A percentile compares a stretch with the other conserved stretches of the same genome.
phyloP scores from a whole-genome alignment of 1,284 basidiomycete species.

The Cryptococcus depauperatus region DNA sequence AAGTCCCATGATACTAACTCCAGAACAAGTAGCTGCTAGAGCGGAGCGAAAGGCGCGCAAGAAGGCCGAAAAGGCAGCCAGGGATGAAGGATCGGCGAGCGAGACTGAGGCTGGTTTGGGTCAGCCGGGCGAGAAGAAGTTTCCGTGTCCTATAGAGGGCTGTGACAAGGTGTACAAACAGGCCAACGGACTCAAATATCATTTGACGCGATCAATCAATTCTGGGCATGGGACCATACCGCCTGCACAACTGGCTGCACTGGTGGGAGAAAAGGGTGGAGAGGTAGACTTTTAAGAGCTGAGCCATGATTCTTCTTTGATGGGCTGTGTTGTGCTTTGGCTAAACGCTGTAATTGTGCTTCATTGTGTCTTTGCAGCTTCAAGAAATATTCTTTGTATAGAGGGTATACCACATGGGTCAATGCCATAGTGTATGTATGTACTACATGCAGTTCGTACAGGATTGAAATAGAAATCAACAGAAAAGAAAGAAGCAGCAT shows the following conservation, averaged over 20 bases:
- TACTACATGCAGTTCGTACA: slow-evolving; percentile 12
- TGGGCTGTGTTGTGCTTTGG: background rate
- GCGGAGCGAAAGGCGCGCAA: slow-evolving; percentile 29
- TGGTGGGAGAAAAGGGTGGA: slow-evolving; percentile 18
- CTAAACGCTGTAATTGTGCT: background rate
- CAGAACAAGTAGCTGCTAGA: slow-evolving; percentile 34
- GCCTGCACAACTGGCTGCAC: slow-evolving; percentile 26
- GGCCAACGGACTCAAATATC: slow-evolving; percentile 45
- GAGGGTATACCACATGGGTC: slow-evolving; percentile 12
- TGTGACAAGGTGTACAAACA: slow-evolving; percentile 58
- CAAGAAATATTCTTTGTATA: background rate
- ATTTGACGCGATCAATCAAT: slow-evolving; percentile 42
- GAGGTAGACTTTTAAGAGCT: background rate
- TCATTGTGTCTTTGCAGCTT: background rate
- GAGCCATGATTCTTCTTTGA: background rate
- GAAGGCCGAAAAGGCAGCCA: slow-evolving; percentile 34
- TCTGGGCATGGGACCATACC: slow-evolving; percentile 42
- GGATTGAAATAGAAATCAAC: background rate
- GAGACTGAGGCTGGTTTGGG: slow-evolving; percentile 25
- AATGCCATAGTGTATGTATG: slow-evolving; percentile 18
- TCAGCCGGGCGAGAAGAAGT: slow-evolving; percentile 48
- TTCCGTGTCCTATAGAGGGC: slow-evolving; percentile 53
- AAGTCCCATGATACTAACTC: slow-evolving; percentile 10
- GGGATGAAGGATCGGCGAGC: slow-evolving; percentile 34
- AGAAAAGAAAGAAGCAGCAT: background rate